Percentiles rank a stretch among this genome's conserved stretches.
Evolutionary conservation across 176 grass and related monocot genomes (phyloP).

Genomic region (Lolium perenne): DNA sequence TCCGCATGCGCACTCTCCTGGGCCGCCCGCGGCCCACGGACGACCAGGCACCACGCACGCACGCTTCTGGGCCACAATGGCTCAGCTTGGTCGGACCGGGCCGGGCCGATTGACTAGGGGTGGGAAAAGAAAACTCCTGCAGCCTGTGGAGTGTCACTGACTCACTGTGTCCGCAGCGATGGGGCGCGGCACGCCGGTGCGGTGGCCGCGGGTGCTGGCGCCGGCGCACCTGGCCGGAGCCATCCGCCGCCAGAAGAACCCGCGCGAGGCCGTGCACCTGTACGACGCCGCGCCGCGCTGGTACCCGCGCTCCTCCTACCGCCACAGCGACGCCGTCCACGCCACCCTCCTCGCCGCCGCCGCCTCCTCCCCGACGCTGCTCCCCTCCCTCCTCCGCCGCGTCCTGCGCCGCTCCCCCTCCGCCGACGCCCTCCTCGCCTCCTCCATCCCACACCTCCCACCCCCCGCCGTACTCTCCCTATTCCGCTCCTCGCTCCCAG

Average conservation of each 20-base stretch:
- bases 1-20: background rate
- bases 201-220: constrained; percentile 82
- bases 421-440: constrained; percentile 60
- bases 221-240: constrained; percentile 66
- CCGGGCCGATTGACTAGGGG: background rate
- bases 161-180: background rate
- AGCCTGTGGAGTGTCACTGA: background rate
- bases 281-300: constrained; percentile 55
- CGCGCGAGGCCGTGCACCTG: constrained; percentile 52
- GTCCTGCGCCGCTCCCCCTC: constrained; percentile 48
- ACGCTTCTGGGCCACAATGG: background rate
- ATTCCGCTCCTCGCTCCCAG: constrained; percentile 51
- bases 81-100: background rate
- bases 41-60: background rate
- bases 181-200: constrained; percentile 44
- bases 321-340: constrained; percentile 68
- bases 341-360: constrained; percentile 48
- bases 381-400: constrained; percentile 59
- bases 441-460: constrained; percentile 52
- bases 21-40: constrained; percentile 7
- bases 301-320: constrained; percentile 61
- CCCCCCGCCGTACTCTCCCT: constrained; percentile 38
- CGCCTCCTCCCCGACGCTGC: constrained; percentile 31
- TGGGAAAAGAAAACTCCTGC: background rate
- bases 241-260: constrained; percentile 75